Evolutionary conservation across 202 grass and related monocot species (phyloP), one percentile per base, ranked within the genome.

Genomic region (Digitaria exilis): DNA sequence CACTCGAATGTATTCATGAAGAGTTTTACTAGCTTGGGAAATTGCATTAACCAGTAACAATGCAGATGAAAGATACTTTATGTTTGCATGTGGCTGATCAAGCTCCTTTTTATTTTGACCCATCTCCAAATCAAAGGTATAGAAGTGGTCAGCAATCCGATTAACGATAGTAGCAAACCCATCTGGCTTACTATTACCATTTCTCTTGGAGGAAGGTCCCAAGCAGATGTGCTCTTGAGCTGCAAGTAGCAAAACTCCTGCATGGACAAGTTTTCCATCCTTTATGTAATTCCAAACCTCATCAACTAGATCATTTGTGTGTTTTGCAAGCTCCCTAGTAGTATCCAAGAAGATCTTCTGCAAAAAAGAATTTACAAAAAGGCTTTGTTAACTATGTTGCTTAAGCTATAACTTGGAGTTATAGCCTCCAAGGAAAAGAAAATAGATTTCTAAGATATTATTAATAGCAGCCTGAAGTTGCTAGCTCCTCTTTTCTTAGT

Each of bases 261-360:
- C 19, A 14, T 71, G 56, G 67, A 79, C 44, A 85, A 78, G 21
- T 45, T 67, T 50, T 18, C 39, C 82, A 1, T 60, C 25, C 41
- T 85, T 34, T 7, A 78, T 85, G 42, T 78, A 85, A 41, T 45
- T 62, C 51, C 42, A 85, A 15, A 78, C 4, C 42, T 85, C 82
- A 78, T 78, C 74, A 1, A 85, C 16, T 39, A 85, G 39, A 69
- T 78, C 61, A 69, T 71, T 29, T 14, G 63, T 84, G 50, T 39
- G 64, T 19, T 56, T 44, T 19, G 37, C 73, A 37, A 84, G 49
- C 73, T 39, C 2, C 60, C 82, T 77, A 60, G 48, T 60, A 1
- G 73, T 70, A 45, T 78, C 74, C 65, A 85, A 78, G 67, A 79
- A 79, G 34, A 85, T 64, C 24, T 79, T 85, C 76, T 85, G 84